Conservation (phyloP, 2,329 filamentous ascomycete species). For the Microsporum audouinii region DNA sequence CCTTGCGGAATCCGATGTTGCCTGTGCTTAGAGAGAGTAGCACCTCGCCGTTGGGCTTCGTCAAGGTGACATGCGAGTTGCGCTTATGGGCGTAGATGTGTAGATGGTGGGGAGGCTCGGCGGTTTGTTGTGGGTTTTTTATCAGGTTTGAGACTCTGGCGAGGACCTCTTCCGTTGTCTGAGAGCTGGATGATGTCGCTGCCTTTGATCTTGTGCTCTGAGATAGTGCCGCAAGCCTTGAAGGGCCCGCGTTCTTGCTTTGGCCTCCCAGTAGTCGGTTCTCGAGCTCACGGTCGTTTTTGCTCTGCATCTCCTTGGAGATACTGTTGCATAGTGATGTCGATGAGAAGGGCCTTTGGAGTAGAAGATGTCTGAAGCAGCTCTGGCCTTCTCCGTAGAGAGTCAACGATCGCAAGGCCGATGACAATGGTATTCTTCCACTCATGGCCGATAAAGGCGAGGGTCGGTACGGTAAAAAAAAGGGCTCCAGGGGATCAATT, state of each 20-base stretch:
- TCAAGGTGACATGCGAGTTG: conserved; percentile 89
- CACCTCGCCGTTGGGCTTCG: conserved; percentile 65
- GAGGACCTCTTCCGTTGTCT: conserved; percentile 3
- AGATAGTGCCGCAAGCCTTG: background rate
- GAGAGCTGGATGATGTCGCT: background rate
- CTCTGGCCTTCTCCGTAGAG: background rate
- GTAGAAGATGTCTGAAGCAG: background rate
- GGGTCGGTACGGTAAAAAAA: background rate
- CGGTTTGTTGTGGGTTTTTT: conserved; percentile 4
- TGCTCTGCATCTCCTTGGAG: background rate
- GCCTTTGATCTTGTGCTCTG: background rate
- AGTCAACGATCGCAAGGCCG: background rate
- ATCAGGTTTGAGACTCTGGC: conserved; percentile 4
- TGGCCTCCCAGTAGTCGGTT: background rate
- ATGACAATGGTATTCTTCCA: background rate
- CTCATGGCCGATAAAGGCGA: background rate
- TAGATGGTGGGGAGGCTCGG: conserved; percentile 48
- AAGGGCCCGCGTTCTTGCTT: background rate
- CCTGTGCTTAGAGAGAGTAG: conserved; percentile 72
- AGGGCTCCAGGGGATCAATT: background rate
- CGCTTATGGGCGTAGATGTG: conserved; percentile 81
- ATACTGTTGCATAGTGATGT: background rate
- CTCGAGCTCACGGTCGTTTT: background rate
- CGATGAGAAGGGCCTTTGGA: background rate
- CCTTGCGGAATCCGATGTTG: conserved; percentile 84